These are phyloP conservation scores for Calonectria hawksworthii DNA, from an alignment of 2,329 filamentous ascomycete genomes.

Conservation along the genomic window DNA sequence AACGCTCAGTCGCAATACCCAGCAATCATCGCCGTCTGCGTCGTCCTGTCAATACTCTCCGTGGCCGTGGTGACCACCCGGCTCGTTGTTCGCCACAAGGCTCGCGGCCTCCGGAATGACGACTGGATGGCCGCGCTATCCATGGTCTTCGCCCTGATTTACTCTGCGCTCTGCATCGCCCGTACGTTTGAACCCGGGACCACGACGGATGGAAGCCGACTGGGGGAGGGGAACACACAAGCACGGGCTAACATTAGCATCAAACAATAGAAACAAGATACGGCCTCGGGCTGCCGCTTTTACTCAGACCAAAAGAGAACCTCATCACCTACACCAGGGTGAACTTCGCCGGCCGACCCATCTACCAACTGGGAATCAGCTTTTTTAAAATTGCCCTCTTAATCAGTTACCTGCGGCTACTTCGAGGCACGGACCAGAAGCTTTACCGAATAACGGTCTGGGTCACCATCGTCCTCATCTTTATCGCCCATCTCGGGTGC, in stretches of 20 bases:
- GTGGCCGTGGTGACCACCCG: constrained; percentile 56
- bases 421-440: constrained; percentile 62
- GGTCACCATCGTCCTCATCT: constrained; percentile 57
- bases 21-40: constrained; percentile 63
- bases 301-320: constrained; percentile 58
- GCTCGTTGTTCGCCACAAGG: constrained; percentile 57
- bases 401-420: constrained; percentile 65
- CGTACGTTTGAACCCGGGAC: constrained; percentile 52
- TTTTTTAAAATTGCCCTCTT: constrained; percentile 69
- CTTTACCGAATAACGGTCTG: constrained; percentile 61
- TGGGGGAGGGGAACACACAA: too few species aligned
- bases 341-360: constrained; percentile 67
- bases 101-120: constrained; percentile 61
- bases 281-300: constrained; percentile 64
- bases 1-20: constrained; percentile 62
- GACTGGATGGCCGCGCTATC: constrained; percentile 60
- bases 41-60: constrained; percentile 60
- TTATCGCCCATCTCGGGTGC: constrained; percentile 63
- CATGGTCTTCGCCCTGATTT: constrained; percentile 61
- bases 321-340: constrained; percentile 61
- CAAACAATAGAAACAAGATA: constrained; percentile 62
- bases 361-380: constrained; percentile 68
- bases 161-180: constrained; percentile 64
- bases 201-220: background rate
- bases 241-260: background rate